These are phyloP conservation scores for Rhododendron molle DNA, from an alignment of 148 eudicot species.

Conservation along the genomic window DNA sequence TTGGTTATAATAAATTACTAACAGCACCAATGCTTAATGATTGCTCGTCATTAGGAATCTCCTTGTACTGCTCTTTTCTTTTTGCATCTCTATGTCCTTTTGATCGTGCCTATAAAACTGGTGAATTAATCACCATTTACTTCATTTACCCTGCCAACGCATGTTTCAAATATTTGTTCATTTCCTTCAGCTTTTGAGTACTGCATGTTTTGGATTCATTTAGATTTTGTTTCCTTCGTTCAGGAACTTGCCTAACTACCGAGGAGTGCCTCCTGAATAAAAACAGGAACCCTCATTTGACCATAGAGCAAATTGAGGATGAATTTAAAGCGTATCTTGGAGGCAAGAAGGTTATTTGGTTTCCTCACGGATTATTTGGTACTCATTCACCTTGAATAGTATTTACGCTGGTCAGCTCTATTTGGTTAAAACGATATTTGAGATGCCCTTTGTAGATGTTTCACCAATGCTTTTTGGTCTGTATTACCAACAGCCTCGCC, in stretches of 20 bases:
- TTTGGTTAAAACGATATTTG: neutral
- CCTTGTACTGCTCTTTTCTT: neutral
- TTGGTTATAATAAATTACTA: too few relatives aligned
- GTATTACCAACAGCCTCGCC: neutral
- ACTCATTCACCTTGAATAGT: constrained; percentile 17
- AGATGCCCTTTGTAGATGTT: neutral
- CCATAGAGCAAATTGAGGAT: constrained; percentile 73
- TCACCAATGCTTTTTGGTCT: neutral
- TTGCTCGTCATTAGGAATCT: neutral
- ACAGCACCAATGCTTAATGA: neutral
- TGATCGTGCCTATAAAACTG: neutral
- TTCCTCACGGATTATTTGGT: constrained; percentile 89
- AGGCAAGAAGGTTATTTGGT: constrained; percentile 80
- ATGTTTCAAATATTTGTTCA: neutral
- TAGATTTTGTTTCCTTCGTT: constrained; percentile 9
- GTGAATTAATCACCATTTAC: neutral
- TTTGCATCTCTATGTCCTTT: neutral
- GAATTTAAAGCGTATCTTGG: constrained; percentile 86
- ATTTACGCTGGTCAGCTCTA: neutral
- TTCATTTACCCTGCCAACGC: neutral
- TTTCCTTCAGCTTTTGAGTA: neutral
- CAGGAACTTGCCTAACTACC: constrained; percentile 96
- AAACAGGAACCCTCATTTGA: constrained; percentile 86
- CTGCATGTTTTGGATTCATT: neutral
- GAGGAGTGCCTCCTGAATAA: constrained; percentile 93